Evolutionary conservation across 805 yeast species (phyloP).

Genomic region (Dipodascus geniculatus): DNA sequence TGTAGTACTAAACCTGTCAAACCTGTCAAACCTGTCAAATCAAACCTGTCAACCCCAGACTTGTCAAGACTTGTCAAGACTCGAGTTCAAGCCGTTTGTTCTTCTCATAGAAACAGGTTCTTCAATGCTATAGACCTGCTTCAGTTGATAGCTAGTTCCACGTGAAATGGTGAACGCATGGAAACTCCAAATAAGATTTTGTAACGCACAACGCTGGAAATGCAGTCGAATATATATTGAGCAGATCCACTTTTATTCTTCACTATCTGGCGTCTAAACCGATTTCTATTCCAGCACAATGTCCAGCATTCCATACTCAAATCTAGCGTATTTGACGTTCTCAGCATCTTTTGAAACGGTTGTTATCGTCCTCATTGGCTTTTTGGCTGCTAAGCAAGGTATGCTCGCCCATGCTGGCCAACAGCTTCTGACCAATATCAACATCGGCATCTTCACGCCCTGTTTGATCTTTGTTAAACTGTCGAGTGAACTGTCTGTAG

Average conservation of each 20-base stretch:
- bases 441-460: constrained; percentile 90
- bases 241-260: too few species aligned
- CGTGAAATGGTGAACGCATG: background rate
- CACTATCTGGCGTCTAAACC: too few species aligned
- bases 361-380: constrained; percentile 75
- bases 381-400: constrained; percentile 66
- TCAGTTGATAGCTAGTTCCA: too few species aligned
- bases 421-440: constrained; percentile 60
- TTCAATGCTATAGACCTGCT: too few species aligned
- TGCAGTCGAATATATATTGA: too few species aligned
- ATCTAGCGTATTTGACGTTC: constrained; percentile 56
- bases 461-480: constrained; percentile 82
- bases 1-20: too few species aligned
- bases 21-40: too few species aligned
- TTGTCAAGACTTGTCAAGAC: too few species aligned
- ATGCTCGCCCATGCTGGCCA: constrained; percentile 63
- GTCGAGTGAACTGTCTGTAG: constrained; percentile 53
- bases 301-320: constrained; percentile 22
- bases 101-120: too few species aligned
- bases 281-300: too few species aligned
- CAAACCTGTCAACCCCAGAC: too few species aligned
- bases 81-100: too few species aligned
- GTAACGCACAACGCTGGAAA: background rate
- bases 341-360: constrained; percentile 90
- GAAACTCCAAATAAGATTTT: background rate